Evolutionary conservation across 192 early-diverging fungal species (phyloP), one percentile per base, ranked within the genome.

Genomic region (Backusella tuberculispora): DNA sequence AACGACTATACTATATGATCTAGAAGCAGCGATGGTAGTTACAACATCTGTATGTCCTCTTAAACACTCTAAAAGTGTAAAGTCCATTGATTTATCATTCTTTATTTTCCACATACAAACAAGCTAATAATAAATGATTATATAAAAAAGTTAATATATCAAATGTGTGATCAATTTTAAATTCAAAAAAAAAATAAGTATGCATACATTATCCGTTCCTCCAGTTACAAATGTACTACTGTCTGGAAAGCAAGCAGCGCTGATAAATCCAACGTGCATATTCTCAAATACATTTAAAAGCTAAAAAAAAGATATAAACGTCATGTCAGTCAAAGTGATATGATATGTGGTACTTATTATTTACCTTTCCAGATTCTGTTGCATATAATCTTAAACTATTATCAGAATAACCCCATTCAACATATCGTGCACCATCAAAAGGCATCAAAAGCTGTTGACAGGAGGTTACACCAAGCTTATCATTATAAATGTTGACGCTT

Each of bases 331-430:
- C 37, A 5, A 38, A 38, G 24, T 8, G 13, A 12, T 38, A 41
- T 14, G 1, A 17, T 69, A 19, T 43, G 15, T 40, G 17, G 38
- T 34, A 63, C 5, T n/a, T 56, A 0, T 6, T 14, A 4, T 6
- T 56, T 83, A 85, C 84, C 76, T 87, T 88, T 73, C 80, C 82
- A 9, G 80, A 83, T 2, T 90, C 88, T 0, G 82, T 83, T 63
- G 78, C 63, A 70, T 80, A 87, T 15, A 90, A 48, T 42, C 90
- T 84, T 14, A 89, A 72, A 74, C 88, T 87, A 41, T 85, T 86
- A 63, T 91, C 90, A 0, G 87, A 76, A 72, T 78, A 91, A 13
- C 89, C 89, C 90, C 90, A 91, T 71, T 91, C 89, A 6, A 90
- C 78, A 73, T 86, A 91, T 40, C 82, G 80, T 8, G 38, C 60